phyloP scores from a whole-genome alignment of 1,284 basidiomycete species.

The Cutaneotrichosporon mucoides region DNA sequence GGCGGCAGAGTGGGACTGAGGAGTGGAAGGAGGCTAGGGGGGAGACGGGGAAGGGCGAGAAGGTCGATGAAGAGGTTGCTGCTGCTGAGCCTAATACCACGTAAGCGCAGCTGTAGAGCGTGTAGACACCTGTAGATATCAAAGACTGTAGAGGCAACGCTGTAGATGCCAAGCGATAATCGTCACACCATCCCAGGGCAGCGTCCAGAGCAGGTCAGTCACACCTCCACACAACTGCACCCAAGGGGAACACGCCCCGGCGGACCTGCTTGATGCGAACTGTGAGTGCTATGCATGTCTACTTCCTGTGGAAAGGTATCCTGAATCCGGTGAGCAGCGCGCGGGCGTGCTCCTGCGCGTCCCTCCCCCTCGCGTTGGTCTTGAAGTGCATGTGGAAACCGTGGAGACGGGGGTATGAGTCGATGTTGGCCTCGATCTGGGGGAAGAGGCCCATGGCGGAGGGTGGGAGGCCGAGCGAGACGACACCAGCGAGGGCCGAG shows the following conservation, averaged over 20 bases:
- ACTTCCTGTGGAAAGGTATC: constrained; percentile 64
- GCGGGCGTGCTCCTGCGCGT: constrained; percentile 79
- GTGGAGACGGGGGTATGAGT: constrained; percentile 74
- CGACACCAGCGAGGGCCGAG: constrained; percentile 76
- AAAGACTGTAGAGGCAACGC: too few species aligned
- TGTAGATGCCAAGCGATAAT: too few species aligned
- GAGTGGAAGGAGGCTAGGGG: constrained; percentile 49
- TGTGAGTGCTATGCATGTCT: constrained; percentile 12
- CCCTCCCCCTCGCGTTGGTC: constrained; percentile 74
- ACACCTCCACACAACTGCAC: too few species aligned
- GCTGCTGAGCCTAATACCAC: too few species aligned
- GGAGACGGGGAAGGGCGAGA: constrained; percentile 30
- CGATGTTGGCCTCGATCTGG: constrained; percentile 86
- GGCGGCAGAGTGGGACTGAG: constrained; percentile 47
- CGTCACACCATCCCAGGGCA: too few species aligned
- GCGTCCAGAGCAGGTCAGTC: too few species aligned
- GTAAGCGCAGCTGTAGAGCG: too few species aligned
- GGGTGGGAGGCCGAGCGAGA: constrained; percentile 79
- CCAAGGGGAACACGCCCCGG: too few species aligned
- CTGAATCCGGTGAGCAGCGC: constrained; percentile 82
- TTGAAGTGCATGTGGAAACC: constrained; percentile 91
- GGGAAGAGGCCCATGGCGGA: constrained; percentile 88
- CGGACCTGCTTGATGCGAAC: too few species aligned
- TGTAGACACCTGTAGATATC: too few species aligned
- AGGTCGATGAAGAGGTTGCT: background rate